These are phyloP conservation scores for Coprinellus aureogranulatus DNA, from an alignment of 768 basidiomycete species.

Conservation along the genomic window DNA sequence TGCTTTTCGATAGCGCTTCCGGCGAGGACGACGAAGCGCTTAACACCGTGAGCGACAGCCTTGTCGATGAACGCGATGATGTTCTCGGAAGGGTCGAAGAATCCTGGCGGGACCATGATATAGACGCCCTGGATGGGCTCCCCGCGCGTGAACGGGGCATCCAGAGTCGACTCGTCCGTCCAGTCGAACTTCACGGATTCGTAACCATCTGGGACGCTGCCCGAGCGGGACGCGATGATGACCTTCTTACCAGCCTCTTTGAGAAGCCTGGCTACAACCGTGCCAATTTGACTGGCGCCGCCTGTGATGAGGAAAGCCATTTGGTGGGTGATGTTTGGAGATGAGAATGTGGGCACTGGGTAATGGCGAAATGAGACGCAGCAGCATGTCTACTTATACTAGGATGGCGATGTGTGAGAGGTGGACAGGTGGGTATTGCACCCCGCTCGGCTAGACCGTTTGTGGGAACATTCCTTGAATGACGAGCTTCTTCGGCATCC, in stretches of 20 bases:
- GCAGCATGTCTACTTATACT: no score
- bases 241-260: constrained; percentile 12
- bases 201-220: background rate
- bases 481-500: no score
- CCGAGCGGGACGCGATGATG: background rate
- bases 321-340: background rate
- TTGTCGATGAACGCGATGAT: constrained; percentile 30
- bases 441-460: no score
- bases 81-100: background rate
- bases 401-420: no score
- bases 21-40: constrained; percentile 18
- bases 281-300: constrained; percentile 23
- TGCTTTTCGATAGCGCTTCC: constrained; percentile 17
- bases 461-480: no score
- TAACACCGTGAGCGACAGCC: constrained; percentile 56
- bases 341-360: no score
- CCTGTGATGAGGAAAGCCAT: constrained; percentile 27
- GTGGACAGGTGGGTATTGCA: no score
- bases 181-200: background rate
- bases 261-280: constrained; percentile 16
- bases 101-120: background rate
- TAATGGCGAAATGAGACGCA: no score
- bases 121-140: background rate
- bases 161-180: background rate
- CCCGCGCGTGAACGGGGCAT: background rate